These are phyloP conservation scores for Micromonas commoda DNA, from an alignment of 139 green algal species.

Conservation along the genomic window DNA sequence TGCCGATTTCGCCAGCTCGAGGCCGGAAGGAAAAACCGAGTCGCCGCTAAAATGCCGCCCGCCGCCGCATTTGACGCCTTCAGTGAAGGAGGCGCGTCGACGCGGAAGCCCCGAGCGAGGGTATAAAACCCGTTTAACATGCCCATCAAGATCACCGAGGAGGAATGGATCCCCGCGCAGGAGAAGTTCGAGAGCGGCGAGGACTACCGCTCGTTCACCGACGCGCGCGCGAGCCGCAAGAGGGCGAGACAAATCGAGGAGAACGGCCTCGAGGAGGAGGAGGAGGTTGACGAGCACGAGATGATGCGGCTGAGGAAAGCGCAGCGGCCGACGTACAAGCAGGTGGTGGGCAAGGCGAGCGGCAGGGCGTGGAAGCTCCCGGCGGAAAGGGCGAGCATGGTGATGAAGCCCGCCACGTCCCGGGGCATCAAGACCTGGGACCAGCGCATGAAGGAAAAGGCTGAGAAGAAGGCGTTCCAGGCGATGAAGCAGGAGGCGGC, in stretches of 20 bases:
- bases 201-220: background rate
- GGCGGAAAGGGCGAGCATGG: background rate
- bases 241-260: background rate
- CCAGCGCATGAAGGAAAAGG: background rate
- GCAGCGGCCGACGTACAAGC: conserved; percentile 2
- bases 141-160: no score
- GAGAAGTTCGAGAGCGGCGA: conserved; percentile 8
- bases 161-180: background rate
- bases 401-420: background rate
- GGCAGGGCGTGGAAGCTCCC: conserved; percentile 11
- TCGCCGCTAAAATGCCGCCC: no score
- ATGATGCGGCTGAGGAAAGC: background rate
- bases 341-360: background rate
- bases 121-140: no score
- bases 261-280: background rate
- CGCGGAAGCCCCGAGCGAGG: no score
- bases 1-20: no score
- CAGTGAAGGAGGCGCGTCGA: no score
- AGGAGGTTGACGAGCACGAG: background rate
- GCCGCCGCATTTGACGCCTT: no score
- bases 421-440: conserved; percentile 7
- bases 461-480: background rate
- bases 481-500: background rate
- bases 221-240: background rate
- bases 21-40: no score